Conservation (phyloP, 2,329 filamentous ascomycete genomes). For the Beauveria australis region DNA sequence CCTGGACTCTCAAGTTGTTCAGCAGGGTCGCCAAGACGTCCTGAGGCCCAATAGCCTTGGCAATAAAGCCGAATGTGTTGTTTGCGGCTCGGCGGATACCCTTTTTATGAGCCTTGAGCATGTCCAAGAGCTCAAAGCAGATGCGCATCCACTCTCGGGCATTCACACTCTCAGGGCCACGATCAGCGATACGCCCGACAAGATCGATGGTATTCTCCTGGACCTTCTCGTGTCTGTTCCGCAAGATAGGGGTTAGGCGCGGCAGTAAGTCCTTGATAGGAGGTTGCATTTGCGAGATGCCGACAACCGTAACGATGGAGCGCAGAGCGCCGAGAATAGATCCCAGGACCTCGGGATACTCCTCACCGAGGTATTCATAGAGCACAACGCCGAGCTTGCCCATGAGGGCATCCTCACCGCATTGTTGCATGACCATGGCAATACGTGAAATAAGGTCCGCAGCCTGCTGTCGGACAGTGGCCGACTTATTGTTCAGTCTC, state of each 20-base stretch:
- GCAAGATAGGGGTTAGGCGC: constrained; percentile 91
- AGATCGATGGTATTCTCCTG: constrained; percentile 99
- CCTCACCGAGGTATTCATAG: constrained; percentile 97
- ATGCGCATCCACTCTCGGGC: constrained; percentile 99
- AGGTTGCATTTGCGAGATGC: constrained; percentile 96
- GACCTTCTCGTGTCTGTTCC: constrained; percentile 97
- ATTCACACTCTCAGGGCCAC: constrained; percentile 92
- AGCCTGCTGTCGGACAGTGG: constrained; percentile 92
- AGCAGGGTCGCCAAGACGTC: constrained; percentile 92
- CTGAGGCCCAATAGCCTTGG: constrained; percentile 96
- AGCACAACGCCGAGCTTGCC: constrained; percentile 89
- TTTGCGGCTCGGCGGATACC: constrained; percentile 96
- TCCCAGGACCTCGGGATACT: constrained; percentile 94
- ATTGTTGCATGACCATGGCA: constrained; percentile 98
- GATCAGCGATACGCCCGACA: constrained; percentile 94
- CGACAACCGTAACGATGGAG: constrained; percentile 94
- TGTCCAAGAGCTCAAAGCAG: constrained; percentile 96
- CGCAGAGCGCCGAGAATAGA: constrained; percentile 92
- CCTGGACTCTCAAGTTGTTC: constrained; percentile 94
- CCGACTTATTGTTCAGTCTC: constrained; percentile 95
- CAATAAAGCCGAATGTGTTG: constrained; percentile 99
- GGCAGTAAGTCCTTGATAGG: constrained; percentile 94
- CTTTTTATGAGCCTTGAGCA: constrained; percentile 99
- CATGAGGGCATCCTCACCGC: constrained; percentile 91
- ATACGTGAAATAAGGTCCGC: constrained; percentile 95